A percentile compares a stretch with the other conserved stretches of the same genome.
These are phyloP conservation scores for Globisporangium rhizosaccharum DNA, from an alignment of 352 stramenopile genomes.

Conservation along the genomic window DNA sequence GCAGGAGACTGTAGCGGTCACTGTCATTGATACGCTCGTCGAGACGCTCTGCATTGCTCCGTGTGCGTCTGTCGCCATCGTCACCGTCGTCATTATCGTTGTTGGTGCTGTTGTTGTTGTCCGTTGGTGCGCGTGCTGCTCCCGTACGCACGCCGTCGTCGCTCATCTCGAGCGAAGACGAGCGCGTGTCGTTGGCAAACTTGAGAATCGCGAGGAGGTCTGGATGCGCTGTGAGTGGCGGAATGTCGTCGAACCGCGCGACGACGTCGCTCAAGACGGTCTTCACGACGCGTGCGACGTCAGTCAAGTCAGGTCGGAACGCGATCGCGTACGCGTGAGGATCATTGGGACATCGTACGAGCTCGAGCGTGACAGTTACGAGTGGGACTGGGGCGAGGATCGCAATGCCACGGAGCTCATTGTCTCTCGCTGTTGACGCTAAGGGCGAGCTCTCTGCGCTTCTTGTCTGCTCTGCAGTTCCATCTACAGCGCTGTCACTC, in stretches of 20 bases:
- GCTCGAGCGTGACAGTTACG: slow-evolving; percentile 13
- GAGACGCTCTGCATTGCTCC: slow-evolving; percentile 16
- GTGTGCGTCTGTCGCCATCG: slow-evolving; percentile 3
- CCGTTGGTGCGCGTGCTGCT: not conserved
- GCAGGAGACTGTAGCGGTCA: slow-evolving; percentile 22
- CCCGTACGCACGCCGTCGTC: too few relatives aligned
- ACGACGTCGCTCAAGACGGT: slow-evolving; percentile 28
- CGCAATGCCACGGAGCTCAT: not conserved
- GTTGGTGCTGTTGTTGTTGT: slow-evolving; percentile 1
- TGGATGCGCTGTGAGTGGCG: slow-evolving; percentile 25
- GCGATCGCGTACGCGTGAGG: slow-evolving; percentile 17
- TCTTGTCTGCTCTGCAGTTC: not conserved
- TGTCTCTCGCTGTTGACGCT: not conserved
- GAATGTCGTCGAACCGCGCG: slow-evolving; percentile 33
- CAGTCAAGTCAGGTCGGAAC: slow-evolving; percentile 30
- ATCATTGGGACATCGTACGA: not conserved
- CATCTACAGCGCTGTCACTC: not conserved
- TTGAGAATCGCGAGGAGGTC: slow-evolving; percentile 39
- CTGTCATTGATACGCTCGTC: slow-evolving; percentile 32
- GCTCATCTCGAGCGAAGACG: slow-evolving; percentile 13
- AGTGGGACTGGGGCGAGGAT: slow-evolving; percentile 12
- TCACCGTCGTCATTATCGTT: slow-evolving; percentile 3
- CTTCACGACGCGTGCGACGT: slow-evolving; percentile 23
- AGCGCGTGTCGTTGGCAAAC: slow-evolving; percentile 47
- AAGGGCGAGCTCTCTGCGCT: not conserved